These are phyloP conservation scores for Talaromyces sp. DNA, from an alignment of 2,329 filamentous ascomycete genomes.

Conservation along the genomic window DNA sequence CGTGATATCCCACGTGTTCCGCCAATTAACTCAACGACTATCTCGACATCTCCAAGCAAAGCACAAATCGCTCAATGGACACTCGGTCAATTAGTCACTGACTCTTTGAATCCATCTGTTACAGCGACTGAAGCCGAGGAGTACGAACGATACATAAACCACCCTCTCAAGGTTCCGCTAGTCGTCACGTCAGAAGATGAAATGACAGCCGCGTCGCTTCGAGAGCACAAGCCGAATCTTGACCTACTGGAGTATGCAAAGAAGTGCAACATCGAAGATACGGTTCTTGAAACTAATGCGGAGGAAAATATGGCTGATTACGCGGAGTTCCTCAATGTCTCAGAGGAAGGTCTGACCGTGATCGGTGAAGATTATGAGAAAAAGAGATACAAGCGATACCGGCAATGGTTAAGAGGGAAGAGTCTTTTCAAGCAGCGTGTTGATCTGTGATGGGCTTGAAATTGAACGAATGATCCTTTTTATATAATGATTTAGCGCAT, in stretches of 20 bases:
- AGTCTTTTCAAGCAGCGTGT: constrained; percentile 90
- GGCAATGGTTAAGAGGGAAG: constrained; percentile 92
- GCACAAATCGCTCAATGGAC: constrained; percentile 81
- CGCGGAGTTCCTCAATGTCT: constrained; percentile 72
- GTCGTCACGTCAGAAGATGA: constrained; percentile 49
- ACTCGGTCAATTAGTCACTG: constrained; percentile 79
- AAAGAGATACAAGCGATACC: constrained; percentile 95
- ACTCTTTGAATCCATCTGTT: constrained; percentile 84
- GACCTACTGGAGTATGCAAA: constrained; percentile 83
- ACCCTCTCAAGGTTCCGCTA: constrained; percentile 85
- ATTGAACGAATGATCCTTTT: neutral
- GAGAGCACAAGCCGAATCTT: constrained; percentile 47
- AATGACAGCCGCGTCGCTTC: constrained; percentile 37
- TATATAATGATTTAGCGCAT: constrained; percentile 2
- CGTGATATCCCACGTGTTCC: constrained; percentile 21
- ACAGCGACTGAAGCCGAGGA: constrained; percentile 76
- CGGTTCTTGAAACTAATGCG: constrained; percentile 42
- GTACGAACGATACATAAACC: constrained; percentile 84
- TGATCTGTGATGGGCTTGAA: constrained; percentile 37
- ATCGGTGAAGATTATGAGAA: constrained; percentile 82
- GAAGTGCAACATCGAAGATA: constrained; percentile 65
- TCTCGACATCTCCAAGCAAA: constrained; percentile 72
- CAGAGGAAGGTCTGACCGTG: constrained; percentile 84
- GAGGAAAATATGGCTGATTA: constrained; percentile 75
- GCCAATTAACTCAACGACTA: constrained; percentile 40